A percentile compares a stretch with the other conserved stretches of the same genome.
Conservation (phyloP, 2,329 filamentous ascomycete genomes). For the Lizonia empirigonia region DNA sequence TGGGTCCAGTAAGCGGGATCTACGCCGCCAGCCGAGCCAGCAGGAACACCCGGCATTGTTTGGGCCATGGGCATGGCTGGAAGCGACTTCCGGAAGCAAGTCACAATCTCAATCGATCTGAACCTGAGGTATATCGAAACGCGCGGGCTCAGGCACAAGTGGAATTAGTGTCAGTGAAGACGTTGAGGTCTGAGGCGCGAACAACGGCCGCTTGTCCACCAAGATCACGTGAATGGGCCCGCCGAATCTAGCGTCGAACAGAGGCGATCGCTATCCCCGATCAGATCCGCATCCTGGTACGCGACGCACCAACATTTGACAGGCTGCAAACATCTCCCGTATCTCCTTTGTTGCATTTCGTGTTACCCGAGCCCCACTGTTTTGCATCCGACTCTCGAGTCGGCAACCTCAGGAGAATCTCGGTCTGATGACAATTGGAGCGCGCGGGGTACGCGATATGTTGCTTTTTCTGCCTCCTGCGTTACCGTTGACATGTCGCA, state of each 20-base stretch:
- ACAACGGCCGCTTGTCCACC: constrained; percentile 18
- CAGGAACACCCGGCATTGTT: constrained; percentile 29
- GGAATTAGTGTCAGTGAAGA: constrained; percentile 26
- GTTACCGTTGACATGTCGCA: constrained; percentile 7
- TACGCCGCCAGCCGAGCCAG: constrained; percentile 37
- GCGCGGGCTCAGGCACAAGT: constrained; percentile 25
- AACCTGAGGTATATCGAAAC: constrained; percentile 16
- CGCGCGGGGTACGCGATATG: constrained; percentile 8
- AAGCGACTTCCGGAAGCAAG: constrained; percentile 21
- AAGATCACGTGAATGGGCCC: constrained; percentile 17
- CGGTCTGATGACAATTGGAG: constrained; percentile 11
- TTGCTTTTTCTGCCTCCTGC: constrained; percentile 18
- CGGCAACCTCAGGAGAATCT: constrained; percentile 13
- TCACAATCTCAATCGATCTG: constrained; percentile 8
- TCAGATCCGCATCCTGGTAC: constrained; percentile 19
- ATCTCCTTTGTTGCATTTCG: constrained; percentile 28
- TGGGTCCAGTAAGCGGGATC: constrained; percentile 44
- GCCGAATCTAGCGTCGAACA: constrained; percentile 15
- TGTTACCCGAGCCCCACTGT: constrained; percentile 18
- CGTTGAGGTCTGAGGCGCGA: constrained; percentile 29
- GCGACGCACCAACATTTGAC: constrained; percentile 18
- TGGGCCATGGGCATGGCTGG: constrained; percentile 38
- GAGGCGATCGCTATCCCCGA: constrained; percentile 18
- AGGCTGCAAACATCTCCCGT: constrained; percentile 26
- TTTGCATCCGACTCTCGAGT: constrained; percentile 9